Evolutionary conservation across 1,284 basidiomycete species (phyloP), one percentile per base, ranked within the genome.

Genomic region (Exsudoporus floridanus): DNA sequence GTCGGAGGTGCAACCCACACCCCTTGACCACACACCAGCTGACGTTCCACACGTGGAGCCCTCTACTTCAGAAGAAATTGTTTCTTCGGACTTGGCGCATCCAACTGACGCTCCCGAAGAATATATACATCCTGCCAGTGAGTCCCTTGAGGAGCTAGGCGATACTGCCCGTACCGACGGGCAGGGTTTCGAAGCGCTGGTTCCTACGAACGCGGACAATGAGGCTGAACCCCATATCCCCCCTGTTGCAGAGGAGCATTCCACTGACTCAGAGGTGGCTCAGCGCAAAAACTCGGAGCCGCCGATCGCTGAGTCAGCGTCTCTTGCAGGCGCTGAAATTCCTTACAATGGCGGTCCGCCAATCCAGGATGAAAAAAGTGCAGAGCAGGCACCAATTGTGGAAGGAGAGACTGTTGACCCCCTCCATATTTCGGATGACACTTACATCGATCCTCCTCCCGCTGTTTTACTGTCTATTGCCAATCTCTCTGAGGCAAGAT

Each of bases 391-490:
- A 27, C n/a, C 45, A n/a, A 45, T 7, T 37, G 36, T 46, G 23
- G 57, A 50, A 36, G 56, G 54, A 40, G 56, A 55, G 30, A 35
- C 45, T 7, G 55, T 52, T 30, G 80, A 86, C 66, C 82, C 82
- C 8, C 81, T 84, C 61, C 82, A 85, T 65, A 82, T 85, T 44
- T 83, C 82, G 10, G 86, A 86, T 57, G 86, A 79, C 27, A 80
- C 86, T 42, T 85, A 82, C 62, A 86, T 87, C 50, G 86, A 89
- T 53, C 84, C 84, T n/a, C 87, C 87, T 42, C 86, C 87, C 16
- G 73, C 83, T 21, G 83, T 90, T 41, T 71, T 87, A 40, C 63
- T 90, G 30, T 77, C 80, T 18, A 61, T 88, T 19, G 57, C 66
- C 50, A 68, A 73, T 47, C 65, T 72, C 36, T 75, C 77, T 40